These are phyloP conservation scores for Falciphora oryzae DNA, from an alignment of 2,329 filamentous ascomycete genomes.

Conservation along the genomic window DNA sequence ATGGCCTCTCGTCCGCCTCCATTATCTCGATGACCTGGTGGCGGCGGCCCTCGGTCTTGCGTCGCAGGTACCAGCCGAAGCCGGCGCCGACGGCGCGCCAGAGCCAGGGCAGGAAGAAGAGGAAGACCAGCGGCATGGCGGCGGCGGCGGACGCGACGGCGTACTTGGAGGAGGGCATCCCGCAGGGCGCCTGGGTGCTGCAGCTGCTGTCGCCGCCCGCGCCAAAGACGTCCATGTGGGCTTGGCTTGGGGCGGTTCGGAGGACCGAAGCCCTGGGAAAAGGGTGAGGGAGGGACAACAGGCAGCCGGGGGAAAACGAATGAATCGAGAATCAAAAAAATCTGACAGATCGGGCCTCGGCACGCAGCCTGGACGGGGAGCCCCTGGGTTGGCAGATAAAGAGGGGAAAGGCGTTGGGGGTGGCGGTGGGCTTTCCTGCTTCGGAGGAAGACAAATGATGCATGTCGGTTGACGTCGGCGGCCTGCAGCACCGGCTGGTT, in stretches of 20 bases:
- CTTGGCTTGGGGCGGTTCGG: not conserved
- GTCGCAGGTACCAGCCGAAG: constrained; percentile 56
- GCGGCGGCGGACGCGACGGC: not conserved
- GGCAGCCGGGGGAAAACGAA: not conserved
- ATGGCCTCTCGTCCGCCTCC: constrained; percentile 38
- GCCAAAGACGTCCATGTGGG: constrained; percentile 5
- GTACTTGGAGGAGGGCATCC: not conserved
- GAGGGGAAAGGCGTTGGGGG: not conserved
- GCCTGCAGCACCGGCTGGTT: not conserved
- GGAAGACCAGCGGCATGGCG: constrained; percentile 24
- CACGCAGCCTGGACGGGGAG: not conserved
- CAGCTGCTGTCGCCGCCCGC: constrained; percentile 3
- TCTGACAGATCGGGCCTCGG: not conserved
- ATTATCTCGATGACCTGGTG: constrained; percentile 50
- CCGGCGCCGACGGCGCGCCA: constrained; percentile 33
- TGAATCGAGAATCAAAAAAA: not conserved
- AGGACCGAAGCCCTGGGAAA: too few relatives aligned
- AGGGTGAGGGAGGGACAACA: not conserved
- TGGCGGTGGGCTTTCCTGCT: not conserved
- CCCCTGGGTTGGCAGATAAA: not conserved
- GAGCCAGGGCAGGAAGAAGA: constrained; percentile 30
- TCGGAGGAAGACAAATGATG: not conserved
- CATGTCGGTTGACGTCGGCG: not conserved
- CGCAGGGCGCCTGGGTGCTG: not conserved
- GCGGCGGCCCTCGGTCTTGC: constrained; percentile 57